Conservation (phyloP, 768 basidiomycete genomes). For the Rhizopogon vinicolor region DNA sequence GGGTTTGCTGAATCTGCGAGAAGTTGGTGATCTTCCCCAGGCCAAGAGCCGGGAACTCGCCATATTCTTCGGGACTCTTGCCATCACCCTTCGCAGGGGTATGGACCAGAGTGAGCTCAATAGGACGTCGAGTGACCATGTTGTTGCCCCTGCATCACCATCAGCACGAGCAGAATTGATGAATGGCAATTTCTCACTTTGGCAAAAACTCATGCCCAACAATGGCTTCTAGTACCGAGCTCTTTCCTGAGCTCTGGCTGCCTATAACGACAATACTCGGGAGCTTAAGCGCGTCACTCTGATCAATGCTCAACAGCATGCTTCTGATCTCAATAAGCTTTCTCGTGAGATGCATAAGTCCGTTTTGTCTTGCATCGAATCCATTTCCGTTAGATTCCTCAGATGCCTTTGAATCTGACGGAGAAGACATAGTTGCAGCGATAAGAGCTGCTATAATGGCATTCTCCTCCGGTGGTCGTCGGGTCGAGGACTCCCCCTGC, state of each 20-base stretch:
- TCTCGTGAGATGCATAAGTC: slow-evolving; percentile 87
- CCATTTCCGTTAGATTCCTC: slow-evolving; percentile 26
- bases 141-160: slow-evolving; percentile 76
- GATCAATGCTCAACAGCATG: slow-evolving; percentile 94
- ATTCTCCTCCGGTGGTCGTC: slow-evolving; percentile 47
- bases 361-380: slow-evolving; percentile 59
- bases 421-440: slow-evolving; percentile 75
- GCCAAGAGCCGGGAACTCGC: slow-evolving; percentile 90
- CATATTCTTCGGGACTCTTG: slow-evolving; percentile 68
- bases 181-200: slow-evolving; percentile 60
- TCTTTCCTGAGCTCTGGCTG: slow-evolving; percentile 98
- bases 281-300: slow-evolving; percentile 89
- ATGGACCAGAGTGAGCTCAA: slow-evolving; percentile 95
- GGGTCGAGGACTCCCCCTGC: slow-evolving; percentile 30
- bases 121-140: slow-evolving; percentile 98
- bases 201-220: slow-evolving; percentile 98
- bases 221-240: slow-evolving; percentile 93
- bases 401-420: slow-evolving; percentile 50
- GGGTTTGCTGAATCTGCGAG: slow-evolving; percentile 83
- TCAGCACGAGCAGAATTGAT: background rate
- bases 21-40: slow-evolving; percentile 90
- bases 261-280: slow-evolving; percentile 99
- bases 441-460: slow-evolving; percentile 70
- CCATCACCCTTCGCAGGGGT: slow-evolving; percentile 59
- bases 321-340: slow-evolving; percentile 95